Base-by-base conservation (phyloP, 495 filamentous ascomycete genomes). In the Xylaria palmicola region DNA sequence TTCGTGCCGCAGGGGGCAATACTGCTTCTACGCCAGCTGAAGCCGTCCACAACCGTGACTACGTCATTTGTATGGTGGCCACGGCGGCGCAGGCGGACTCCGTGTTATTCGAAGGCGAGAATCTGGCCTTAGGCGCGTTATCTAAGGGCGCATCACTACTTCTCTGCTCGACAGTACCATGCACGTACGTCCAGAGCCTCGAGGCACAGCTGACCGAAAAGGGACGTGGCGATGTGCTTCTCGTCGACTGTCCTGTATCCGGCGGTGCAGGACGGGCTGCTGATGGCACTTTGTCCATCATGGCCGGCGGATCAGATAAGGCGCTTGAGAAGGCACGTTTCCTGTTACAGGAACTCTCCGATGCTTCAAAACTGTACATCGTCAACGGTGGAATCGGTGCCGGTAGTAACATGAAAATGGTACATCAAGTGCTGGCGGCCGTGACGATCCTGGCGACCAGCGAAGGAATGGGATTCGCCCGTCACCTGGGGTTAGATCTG, bases 321-420 rank as follows among this genome's bases (percentile, higher is more conserved):
- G 82, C 86, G 0, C 71, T 92, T 2, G 74, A 75, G n/a, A 81
- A 78, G 30, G 89, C 81, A 9, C 79, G 78, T 29, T 78, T 79
- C 43, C 65, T 92, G 12, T 79, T 94, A 0, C 75, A 85, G 32
- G 82, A 80, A 65, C 84, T 94, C 78, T 77, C 79, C 8, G 77
- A 83, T 59, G 67, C 75, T n/a, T 63, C 62, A 6, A 91, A 90
- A 69, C 72, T 93, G 30, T 92, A 91, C 64, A 79, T 89, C 19
- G 86, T 94, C 7, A 79, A 83, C 8, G 89, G 90, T 9, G 90
- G 88, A 3, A 76, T 92, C 50, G 89, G 89, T 4, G 85, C 85
- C 0, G 90, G 90, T n/a, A 90, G 87, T 64, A 93, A 92, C 68
- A 89, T 92, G 81, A 94, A 94, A 74, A 90, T 92, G 83, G 85